Conservation (phyloP, 2,329 filamentous ascomycete species). For the Penicillium sp. region DNA sequence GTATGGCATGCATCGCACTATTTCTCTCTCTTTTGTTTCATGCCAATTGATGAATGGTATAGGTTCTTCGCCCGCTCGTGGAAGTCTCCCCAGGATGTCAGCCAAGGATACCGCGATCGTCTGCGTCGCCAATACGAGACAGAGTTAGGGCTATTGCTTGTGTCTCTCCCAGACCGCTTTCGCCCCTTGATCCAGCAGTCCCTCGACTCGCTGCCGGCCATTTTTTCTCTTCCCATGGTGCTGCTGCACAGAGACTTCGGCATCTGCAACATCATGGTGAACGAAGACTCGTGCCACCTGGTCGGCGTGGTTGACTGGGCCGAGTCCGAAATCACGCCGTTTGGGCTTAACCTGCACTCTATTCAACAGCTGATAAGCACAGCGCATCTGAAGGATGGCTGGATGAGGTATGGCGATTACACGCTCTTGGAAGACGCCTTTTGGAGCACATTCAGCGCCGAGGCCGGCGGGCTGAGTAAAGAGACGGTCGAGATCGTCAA, state of each 20-base stretch:
- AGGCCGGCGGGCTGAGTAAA: constrained; percentile 26
- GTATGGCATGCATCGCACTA: constrained; percentile 14
- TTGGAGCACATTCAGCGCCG: constrained; percentile 29
- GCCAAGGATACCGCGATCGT: constrained; percentile 21
- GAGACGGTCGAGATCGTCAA: constrained; percentile 27
- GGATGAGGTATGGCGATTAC: constrained; percentile 33
- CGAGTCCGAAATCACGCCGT: constrained; percentile 38
- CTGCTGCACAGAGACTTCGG: constrained; percentile 40
- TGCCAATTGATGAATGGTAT: constrained; percentile 14
- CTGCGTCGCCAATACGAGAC: constrained; percentile 25
- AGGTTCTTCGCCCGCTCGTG: constrained; percentile 42
- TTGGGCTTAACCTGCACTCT: constrained; percentile 38
- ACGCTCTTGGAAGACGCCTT: constrained; percentile 26
- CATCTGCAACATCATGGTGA: constrained; percentile 39
- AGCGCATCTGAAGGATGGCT: constrained; percentile 35
- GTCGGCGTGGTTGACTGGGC: constrained; percentile 43
- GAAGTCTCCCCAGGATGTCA: constrained; percentile 31
- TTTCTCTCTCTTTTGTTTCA: background rate
- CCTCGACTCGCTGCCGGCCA: constrained; percentile 27
- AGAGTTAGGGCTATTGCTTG: constrained; percentile 31
- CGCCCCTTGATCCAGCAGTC: constrained; percentile 28
- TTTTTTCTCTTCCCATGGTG: constrained; percentile 39
- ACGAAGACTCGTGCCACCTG: constrained; percentile 34
- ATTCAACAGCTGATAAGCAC: constrained; percentile 31
- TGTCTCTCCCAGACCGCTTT: constrained; percentile 34